phyloP scores from a whole-genome alignment of 2,329 filamentous ascomycete species.

The Ustilaginoidea virens region DNA sequence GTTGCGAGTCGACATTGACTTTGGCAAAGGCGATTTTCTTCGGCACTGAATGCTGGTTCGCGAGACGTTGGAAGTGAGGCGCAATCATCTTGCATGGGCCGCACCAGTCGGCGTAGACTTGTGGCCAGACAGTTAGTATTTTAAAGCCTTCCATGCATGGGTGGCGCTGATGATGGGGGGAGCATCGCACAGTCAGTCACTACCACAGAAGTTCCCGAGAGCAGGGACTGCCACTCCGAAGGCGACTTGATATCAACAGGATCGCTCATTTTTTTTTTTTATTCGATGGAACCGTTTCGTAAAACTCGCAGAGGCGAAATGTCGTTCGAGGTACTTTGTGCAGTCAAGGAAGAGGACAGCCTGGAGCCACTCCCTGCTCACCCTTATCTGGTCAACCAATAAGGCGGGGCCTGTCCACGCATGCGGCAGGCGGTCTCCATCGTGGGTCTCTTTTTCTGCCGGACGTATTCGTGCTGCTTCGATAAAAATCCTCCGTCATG shows the following conservation, averaged over 20 bases:
- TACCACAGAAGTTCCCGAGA: constrained; percentile 62
- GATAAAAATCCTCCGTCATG: no score
- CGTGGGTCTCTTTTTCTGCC: constrained; percentile 11
- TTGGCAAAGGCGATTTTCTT: constrained; percentile 10
- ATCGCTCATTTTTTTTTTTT: constrained; percentile 22
- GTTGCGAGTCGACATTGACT: constrained; percentile 11
- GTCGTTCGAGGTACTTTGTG: not conserved
- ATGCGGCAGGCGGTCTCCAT: not conserved
- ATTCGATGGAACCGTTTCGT: no score
- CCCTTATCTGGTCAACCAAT: no score
- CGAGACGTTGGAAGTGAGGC: constrained; percentile 35
- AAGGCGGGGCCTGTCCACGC: no score
- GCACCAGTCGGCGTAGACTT: constrained; percentile 46
- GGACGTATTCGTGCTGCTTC: constrained; percentile 8
- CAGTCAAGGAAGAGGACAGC: not conserved
- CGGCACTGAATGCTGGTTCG: constrained; percentile 10
- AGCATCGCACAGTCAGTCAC: constrained; percentile 70
- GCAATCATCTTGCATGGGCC: constrained; percentile 32
- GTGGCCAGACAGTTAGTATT: constrained; percentile 90
- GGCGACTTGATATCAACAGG: constrained; percentile 46
- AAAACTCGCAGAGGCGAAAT: not conserved
- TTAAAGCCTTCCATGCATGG: constrained; percentile 50
- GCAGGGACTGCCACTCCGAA: constrained; percentile 55
- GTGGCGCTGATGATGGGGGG: constrained; percentile 1
- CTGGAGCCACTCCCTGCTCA: not conserved